Evolutionary conservation across 768 basidiomycete genomes (phyloP).

Genomic region (Ephemerocybe angulata): DNA sequence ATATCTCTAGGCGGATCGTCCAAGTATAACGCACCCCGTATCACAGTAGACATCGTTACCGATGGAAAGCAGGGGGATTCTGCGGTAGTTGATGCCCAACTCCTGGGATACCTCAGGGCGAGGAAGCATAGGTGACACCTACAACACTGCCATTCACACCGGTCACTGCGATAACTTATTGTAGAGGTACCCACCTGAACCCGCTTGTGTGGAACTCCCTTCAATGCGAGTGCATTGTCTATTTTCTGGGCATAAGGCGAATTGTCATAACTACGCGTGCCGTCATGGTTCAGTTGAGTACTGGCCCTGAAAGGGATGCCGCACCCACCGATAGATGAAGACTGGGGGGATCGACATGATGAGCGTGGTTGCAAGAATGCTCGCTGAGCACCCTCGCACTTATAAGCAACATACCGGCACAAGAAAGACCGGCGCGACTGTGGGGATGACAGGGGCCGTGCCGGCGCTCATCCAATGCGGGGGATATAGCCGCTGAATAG

Average conservation of each 20-base stretch:
- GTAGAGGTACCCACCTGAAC: slow-evolving; percentile 38
- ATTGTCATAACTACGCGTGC: slow-evolving; percentile 40
- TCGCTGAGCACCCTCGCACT: background rate
- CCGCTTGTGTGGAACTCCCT: slow-evolving; percentile 43
- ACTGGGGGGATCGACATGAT: slow-evolving; percentile 25
- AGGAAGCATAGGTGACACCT: slow-evolving; percentile 51
- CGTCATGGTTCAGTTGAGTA: background rate
- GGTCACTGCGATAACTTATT: too few relatives aligned
- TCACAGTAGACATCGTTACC: slow-evolving; percentile 62
- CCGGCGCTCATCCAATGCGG: background rate
- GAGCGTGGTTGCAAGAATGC: background rate
- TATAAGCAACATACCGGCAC: too few relatives aligned
- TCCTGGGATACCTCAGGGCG: slow-evolving; percentile 54
- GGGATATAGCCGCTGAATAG: background rate
- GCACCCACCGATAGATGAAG: slow-evolving; percentile 44
- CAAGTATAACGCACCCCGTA: slow-evolving; percentile 33
- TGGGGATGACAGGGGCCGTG: background rate
- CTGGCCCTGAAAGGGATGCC: background rate
- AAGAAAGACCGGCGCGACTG: background rate
- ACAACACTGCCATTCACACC: too few relatives aligned
- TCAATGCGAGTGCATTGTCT: slow-evolving; percentile 47
- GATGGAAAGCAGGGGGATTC: slow-evolving; percentile 57
- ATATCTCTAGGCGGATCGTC: background rate
- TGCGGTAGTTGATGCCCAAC: slow-evolving; percentile 52
- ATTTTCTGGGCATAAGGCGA: slow-evolving; percentile 53